Conservation (phyloP, 768 basidiomycete genomes). For the Suillus subalutaceus region DNA sequence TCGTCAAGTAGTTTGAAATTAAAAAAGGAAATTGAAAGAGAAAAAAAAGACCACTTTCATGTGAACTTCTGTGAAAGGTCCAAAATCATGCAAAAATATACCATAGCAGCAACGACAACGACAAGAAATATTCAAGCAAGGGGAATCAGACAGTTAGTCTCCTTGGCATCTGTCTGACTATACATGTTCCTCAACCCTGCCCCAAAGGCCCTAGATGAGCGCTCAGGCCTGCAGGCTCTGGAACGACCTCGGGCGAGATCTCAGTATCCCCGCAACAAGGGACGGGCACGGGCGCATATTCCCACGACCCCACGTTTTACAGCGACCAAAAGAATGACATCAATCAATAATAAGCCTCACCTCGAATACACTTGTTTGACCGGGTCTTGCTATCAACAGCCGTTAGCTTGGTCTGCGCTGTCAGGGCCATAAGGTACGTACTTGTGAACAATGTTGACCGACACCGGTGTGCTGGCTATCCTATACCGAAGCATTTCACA, state of each 20-base stretch:
- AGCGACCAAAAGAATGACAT: constrained; percentile 35
- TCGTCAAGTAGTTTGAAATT: constrained; percentile 18
- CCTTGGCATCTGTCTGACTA: constrained; percentile 3
- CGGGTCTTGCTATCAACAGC: background rate
- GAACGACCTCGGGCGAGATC: constrained; percentile 1
- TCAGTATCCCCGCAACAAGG: background rate
- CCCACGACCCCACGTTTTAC: constrained; percentile 48
- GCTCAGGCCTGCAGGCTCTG: background rate
- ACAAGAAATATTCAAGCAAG: constrained; percentile 18
- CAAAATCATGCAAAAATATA: constrained; percentile 18
- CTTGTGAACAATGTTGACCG: constrained; percentile 2
- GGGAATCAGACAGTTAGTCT: constrained; percentile 16
- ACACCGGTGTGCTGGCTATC: constrained; percentile 6
- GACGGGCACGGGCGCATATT: constrained; percentile 21
- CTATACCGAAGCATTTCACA: constrained; percentile 10
- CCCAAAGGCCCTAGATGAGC: constrained; percentile 3
- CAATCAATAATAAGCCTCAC: constrained; percentile 16
- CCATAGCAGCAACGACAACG: constrained; percentile 18
- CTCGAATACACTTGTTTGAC: constrained; percentile 23
- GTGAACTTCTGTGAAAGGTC: constrained; percentile 17
- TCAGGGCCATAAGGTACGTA: constrained; percentile 5
- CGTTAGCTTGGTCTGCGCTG: background rate
- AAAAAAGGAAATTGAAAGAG: constrained; percentile 16
- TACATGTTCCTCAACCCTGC: constrained; percentile 16
- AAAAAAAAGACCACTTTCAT: constrained; percentile 1